Evolutionary conservation across 352 stramenopile species (phyloP).

Genomic region (Blastocystis sp.): DNA sequence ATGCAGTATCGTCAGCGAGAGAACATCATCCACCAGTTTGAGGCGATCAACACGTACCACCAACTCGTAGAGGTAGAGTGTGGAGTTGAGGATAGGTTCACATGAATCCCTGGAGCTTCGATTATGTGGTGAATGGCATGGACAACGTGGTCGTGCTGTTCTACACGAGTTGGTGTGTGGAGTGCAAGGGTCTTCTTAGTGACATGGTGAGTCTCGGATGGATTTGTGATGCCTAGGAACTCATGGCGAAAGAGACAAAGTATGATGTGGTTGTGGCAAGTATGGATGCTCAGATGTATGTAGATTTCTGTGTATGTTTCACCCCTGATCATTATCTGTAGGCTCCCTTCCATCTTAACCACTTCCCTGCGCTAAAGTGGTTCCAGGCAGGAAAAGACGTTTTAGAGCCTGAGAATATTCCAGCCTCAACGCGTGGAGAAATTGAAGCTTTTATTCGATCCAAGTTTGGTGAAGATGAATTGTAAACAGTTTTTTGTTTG

Average conservation of each 20-base stretch:
- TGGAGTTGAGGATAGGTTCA: neutral
- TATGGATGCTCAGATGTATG: slow-evolving; percentile 50
- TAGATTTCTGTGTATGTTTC: slow-evolving; percentile 22
- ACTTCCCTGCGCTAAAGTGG: slow-evolving; percentile 42
- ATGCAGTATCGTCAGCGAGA: neutral
- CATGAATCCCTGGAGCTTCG: slow-evolving; percentile 42
- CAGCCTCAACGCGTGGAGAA: neutral
- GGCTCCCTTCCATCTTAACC: slow-evolving; percentile 21
- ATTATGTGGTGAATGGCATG: slow-evolving; percentile 24
- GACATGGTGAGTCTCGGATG: neutral
- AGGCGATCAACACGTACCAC: slow-evolving; percentile 14
- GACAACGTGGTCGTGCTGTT: slow-evolving; percentile 43
- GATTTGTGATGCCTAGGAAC: neutral
- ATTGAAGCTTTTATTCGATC: neutral
- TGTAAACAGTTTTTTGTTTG: neutral
- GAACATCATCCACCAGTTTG: slow-evolving; percentile 58
- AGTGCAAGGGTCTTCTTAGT: slow-evolving; percentile 12
- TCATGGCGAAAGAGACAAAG: neutral
- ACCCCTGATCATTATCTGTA: neutral
- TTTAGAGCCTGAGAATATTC: neutral
- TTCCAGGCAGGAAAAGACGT: slow-evolving; percentile 3
- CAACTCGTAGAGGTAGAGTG: neutral
- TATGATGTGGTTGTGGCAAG: slow-evolving; percentile 40
- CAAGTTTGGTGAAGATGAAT: neutral
- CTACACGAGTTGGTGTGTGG: slow-evolving; percentile 17